These are phyloP conservation scores for Penicillium canariense DNA, from an alignment of 495 filamentous ascomycete species.

Conservation along the genomic window DNA sequence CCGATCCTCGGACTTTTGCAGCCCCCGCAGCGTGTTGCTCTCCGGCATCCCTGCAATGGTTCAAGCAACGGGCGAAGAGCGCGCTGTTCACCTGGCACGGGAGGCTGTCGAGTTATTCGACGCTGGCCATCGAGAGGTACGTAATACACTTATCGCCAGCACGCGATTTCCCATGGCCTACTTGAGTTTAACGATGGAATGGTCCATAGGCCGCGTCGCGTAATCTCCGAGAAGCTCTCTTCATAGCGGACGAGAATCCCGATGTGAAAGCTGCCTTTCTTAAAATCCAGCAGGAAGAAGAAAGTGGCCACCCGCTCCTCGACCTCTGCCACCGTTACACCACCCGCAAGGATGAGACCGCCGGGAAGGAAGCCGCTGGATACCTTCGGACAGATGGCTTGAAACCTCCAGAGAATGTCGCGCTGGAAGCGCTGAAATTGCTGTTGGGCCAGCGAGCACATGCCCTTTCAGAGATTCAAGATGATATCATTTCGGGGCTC, in stretches of 20 bases:
- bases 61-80: slow-evolving; percentile 45
- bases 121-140: slow-evolving; percentile 49
- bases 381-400: slow-evolving; percentile 53
- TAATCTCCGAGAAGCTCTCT: slow-evolving; percentile 60
- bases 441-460: slow-evolving; percentile 45
- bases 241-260: slow-evolving; percentile 56
- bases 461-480: slow-evolving; percentile 43
- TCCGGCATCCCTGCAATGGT: slow-evolving; percentile 46
- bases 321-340: slow-evolving; percentile 56
- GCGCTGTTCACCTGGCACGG: slow-evolving; percentile 47
- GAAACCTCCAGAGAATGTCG: slow-evolving; percentile 51
- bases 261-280: slow-evolving; percentile 53
- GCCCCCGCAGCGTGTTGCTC: slow-evolving; percentile 12
- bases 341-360: slow-evolving; percentile 47
- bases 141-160: slow-evolving; percentile 6
- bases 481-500: slow-evolving; percentile 60
- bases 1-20: slow-evolving; percentile 5
- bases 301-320: slow-evolving; percentile 47
- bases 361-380: slow-evolving; percentile 56
- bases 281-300: slow-evolving; percentile 51
- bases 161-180: neutral
- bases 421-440: slow-evolving; percentile 53
- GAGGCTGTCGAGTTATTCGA: slow-evolving; percentile 52
- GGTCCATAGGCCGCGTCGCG: slow-evolving; percentile 51
- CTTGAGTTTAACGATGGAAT: neutral